Base-by-base conservation (phyloP, 1,139 yeast genomes). In the Pichia sp. region DNA sequence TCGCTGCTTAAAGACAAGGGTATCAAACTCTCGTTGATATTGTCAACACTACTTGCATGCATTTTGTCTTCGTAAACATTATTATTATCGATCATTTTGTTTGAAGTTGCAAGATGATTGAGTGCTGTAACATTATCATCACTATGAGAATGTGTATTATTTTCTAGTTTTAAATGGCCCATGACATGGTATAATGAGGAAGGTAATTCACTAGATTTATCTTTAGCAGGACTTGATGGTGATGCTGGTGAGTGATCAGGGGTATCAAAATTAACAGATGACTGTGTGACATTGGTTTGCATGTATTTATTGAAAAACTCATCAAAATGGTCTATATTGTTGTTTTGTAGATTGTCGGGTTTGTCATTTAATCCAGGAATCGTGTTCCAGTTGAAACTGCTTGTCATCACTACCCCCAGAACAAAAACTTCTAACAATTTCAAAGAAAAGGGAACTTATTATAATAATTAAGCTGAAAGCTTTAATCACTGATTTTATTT, bases 1-100 rank as follows among this genome's bases (percentile, higher is more conserved):
- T 72, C 74, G 1, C 77, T 72, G 1, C 79, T 69, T 20, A 83
- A 61, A 2, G 86, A 75, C 35, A 82, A 61, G 0, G 89, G 86
- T 3, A 78, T 40, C 3, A 40, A 34, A 19, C 42, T 38, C 28
- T 55, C 59, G 28, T 54, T 56, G 15, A 56, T 41, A 1, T 57
- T 51, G 30, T 56, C 59, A 10, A 54, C 50, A 31, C 59, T 56
- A 22, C 51, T 52, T 1, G 59, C 45, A n/a, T n/a, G n/a, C n/a
- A n/a, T n/a, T n/a, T n/a, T n/a, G n/a, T n/a, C n/a, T n/a, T n/a
- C n/a, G n/a, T n/a, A n/a, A n/a, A n/a, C n/a, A n/a, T n/a, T n/a
- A 7, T 12, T 34, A 4, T 10, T 5, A 24, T 14, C 34, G 11
- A 12, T 5, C 2, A 3, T 17, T 5, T 12, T 12, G n/a, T 17